Evolutionary conservation across 345 rosid species (phyloP), one percentile per base, ranked within the genome.

Genomic region (Dipteronia sinensis): DNA sequence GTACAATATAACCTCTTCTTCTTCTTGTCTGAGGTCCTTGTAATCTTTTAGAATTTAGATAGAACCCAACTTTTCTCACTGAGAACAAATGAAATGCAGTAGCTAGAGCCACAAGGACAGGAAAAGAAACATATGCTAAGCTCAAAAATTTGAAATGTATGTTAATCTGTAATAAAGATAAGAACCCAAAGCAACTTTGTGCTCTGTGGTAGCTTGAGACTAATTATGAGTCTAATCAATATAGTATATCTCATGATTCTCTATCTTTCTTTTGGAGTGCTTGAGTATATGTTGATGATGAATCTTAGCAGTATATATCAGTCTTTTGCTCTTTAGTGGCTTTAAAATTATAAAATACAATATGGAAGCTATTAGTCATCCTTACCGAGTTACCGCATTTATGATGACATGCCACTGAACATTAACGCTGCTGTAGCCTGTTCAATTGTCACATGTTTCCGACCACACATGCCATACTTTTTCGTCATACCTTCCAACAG

Each of bases 61-160:
- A 76, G 25, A 61, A 77, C 71, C 79, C 69, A 55, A 23, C 65
- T 17, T 59, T 6, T 66, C 79, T 10, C 34, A 44, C 67, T 78
- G 71, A 67, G 17, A 68, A 55, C 53, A 17, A 67, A 61, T 13
- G 46, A 13, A 51, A 49, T 58, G 16, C 42, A 22, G 49, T n/a
- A 27, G 29, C 12, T 17, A 31, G 65, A 58, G 47, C 23, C 51
- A 13, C 34, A 38, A 46, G 31, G 47, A 7, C 25, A 15, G 47
- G 49, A 47, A 31, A 74, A 63, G 42, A 20, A 16, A 10, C 17
- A 0, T 40, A 46, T 25, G 2, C 0, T 17, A 4, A 25, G 34
- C 34, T 25, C 23, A 15, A 64, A 1, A 47, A 34, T 15, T 56
- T 72, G 47, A 34, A 19, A 20, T 49, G 40, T 27, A 27, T 27